Evolutionary conservation across 1,284 basidiomycete species (phyloP), one percentile per base, ranked within the genome.

Genomic region (Abortiporus biennis): DNA sequence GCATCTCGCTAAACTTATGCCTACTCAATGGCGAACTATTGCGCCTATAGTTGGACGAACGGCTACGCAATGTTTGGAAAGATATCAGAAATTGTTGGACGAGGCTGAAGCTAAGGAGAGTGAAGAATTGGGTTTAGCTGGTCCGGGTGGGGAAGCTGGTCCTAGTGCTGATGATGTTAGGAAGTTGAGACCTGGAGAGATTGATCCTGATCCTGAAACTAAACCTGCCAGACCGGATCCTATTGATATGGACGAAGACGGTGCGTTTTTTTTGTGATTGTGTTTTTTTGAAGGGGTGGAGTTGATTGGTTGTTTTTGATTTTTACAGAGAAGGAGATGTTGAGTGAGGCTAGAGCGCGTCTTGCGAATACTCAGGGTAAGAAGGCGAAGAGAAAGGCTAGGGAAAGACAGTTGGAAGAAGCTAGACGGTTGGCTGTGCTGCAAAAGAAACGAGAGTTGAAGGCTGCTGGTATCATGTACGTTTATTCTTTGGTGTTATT

Each of bases 181-280:
- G 44, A 77, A 83, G 49, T 69, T 99, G 47, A 76, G 93, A 40
- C 92, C 94, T 3, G 96, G 96, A 41, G 96, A 99, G 69, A 95
- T 99, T 54, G 96, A 99, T 62, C 94, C 96, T 1, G 94, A 99
- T 67, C 96, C 96, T 1, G 96, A 99, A 65, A 96, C 95, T 9
- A 95, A 97, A 61, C 92, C 96, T 37, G 96, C 96, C 1, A 76
- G 95, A 22, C 96, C 96, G 4, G 96, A 99, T 69, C 95, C 96
- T 4, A 96, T 99, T 56, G 96, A 99, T 67, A 99, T 99, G 96
- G 96, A 99, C 63, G 96, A 99, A 65, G 96, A 95, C 60, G 89
- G 90, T 86, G 48, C 49, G 74, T 64, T 9, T 15, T 17, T n/a
- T 17, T 21, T n/a, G n/a, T n/a, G n/a, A n/a, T n/a, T 17, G 19